Evolutionary conservation across 2,329 filamentous ascomycete species (phyloP).

Genomic region (Calonectria henricotiae): DNA sequence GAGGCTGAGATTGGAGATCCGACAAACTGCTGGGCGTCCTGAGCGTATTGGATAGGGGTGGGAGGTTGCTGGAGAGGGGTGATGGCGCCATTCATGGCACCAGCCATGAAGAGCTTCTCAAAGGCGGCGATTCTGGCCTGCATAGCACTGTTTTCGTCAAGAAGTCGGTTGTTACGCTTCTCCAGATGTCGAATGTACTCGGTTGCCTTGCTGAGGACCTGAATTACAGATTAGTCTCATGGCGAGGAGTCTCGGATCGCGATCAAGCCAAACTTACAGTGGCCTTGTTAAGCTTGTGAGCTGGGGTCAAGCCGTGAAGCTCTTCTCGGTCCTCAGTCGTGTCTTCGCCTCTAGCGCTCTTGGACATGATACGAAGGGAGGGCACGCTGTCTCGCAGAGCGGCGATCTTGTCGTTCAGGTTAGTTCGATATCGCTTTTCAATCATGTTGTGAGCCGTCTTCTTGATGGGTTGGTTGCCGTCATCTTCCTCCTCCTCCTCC

Average conservation of each 20-base stretch:
- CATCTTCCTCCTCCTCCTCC: conserved; percentile 69
- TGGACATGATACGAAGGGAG: conserved; percentile 87
- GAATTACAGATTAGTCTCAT: conserved; percentile 31
- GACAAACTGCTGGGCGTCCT: conserved; percentile 64
- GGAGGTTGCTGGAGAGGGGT: conserved; percentile 71
- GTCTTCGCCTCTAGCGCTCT: conserved; percentile 79
- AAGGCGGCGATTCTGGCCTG: conserved; percentile 84
- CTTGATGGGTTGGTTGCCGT: conserved; percentile 76
- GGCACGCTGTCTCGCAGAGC: conserved; percentile 93
- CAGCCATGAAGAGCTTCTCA: conserved; percentile 84
- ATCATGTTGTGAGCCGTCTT: conserved; percentile 99
- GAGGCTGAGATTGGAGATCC: conserved; percentile 64
- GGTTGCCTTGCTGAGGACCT: conserved; percentile 92
- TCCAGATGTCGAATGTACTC: conserved; percentile 97
- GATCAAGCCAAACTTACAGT: conserved; percentile 69
- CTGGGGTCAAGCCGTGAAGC: conserved; percentile 81
- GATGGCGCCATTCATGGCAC: conserved; percentile 78
- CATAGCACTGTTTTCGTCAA: conserved; percentile 86
- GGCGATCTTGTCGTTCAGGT: conserved; percentile 97
- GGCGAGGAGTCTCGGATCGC: background rate
- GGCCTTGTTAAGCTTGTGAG: conserved; percentile 98
- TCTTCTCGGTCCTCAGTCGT: conserved; percentile 84
- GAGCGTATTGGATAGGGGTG: conserved; percentile 68
- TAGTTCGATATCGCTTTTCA: conserved; percentile 96
- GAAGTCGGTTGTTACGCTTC: conserved; percentile 86